A percentile compares a stretch with the other conserved stretches of the same genome.
Conservation (phyloP, 495 filamentous ascomycete genomes). For the Cudoniella acicularis region DNA sequence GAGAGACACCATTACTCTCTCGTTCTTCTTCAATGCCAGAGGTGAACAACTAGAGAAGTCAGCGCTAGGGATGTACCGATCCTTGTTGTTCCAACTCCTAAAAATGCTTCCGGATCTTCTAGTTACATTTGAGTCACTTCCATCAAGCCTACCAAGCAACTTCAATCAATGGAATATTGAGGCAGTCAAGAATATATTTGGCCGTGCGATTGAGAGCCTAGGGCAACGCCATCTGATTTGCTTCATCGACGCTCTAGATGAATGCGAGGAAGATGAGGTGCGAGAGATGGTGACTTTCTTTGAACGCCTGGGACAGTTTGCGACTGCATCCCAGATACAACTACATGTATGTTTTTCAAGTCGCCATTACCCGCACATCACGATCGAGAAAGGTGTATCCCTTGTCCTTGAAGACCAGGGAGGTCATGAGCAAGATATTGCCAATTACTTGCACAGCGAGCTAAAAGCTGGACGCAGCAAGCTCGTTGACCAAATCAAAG, state of each 20-base stretch:
- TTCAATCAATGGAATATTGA: conserved; percentile 20
- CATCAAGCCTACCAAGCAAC: conserved; percentile 10
- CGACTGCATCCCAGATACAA: background rate
- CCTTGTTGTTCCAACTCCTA: conserved; percentile 32
- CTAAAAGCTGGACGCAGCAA: conserved; percentile 14
- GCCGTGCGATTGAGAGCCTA: conserved; percentile 4
- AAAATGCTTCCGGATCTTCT: conserved; percentile 12
- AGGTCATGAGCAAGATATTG: conserved; percentile 22
- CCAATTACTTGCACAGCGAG: conserved; percentile 19
- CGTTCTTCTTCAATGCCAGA: background rate
- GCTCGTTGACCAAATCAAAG: conserved; percentile 22
- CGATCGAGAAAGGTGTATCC: conserved; percentile 12
- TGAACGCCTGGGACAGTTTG: background rate
- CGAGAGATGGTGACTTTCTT: background rate
- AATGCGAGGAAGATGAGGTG: background rate
- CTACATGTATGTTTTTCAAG: background rate
- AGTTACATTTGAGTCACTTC: conserved; percentile 6
- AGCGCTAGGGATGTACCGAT: conserved; percentile 30
- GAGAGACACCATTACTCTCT: background rate
- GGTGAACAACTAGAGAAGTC: conserved; percentile 25
- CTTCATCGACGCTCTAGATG: background rate
- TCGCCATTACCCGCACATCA: background rate
- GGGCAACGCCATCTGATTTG: conserved; percentile 3
- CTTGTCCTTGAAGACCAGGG: conserved; percentile 29
- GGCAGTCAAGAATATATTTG: background rate